Evolutionary conservation across 306 rosid genomes (phyloP).

Genomic region (Quercus gilva): DNA sequence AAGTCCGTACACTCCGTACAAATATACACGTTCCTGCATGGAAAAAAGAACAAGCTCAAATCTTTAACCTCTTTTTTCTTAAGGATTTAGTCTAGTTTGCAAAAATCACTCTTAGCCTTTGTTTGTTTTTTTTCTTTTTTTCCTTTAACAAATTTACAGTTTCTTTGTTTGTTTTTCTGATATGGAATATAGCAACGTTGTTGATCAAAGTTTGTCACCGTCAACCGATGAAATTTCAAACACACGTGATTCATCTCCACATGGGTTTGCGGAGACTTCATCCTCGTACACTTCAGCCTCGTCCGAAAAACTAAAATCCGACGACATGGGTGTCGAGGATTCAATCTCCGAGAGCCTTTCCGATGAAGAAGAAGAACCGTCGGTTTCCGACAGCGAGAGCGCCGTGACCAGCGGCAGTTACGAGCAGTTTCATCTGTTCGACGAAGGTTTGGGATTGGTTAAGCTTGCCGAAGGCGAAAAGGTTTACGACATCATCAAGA

Average conservation of each 20-base stretch:
- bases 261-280: neutral
- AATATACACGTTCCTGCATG: no score
- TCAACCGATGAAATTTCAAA: neutral
- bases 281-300: constrained; percentile 2
- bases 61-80: neutral
- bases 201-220: neutral
- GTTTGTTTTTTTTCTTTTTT: neutral
- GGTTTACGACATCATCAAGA: constrained; percentile 36
- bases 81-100: neutral
- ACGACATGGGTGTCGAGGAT: neutral
- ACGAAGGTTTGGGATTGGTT: constrained; percentile 26
- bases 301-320: neutral
- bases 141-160: neutral
- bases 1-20: no score
- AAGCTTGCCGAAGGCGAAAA: constrained; percentile 42
- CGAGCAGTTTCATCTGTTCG: constrained; percentile 4
- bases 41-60: no score
- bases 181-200: constrained; percentile 26
- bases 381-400: constrained; percentile 66
- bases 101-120: neutral
- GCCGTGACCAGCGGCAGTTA: constrained; percentile 26
- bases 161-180: neutral
- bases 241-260: neutral
- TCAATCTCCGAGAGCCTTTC: neutral
- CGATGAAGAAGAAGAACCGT: constrained; percentile 37